Evolutionary conservation across 345 rosid genomes (phyloP).

Genomic region (Jatropha curcas): DNA sequence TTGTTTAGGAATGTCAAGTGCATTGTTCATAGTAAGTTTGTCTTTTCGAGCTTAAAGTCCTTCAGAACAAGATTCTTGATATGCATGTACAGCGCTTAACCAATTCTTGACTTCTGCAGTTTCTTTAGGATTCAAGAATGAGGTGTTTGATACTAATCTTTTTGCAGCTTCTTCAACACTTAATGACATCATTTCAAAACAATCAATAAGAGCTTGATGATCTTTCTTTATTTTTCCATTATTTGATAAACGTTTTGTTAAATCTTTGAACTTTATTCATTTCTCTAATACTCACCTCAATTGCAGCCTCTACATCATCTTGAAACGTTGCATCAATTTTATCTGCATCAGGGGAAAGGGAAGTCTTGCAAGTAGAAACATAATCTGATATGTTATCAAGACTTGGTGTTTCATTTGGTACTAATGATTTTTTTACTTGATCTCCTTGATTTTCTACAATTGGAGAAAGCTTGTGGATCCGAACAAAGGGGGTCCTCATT

Average conservation of each 20-base stretch:
- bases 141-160: background rate
- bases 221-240: background rate
- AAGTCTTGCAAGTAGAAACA: background rate
- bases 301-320: background rate
- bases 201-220: slow-evolving; percentile 7
- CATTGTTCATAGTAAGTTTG: background rate
- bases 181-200: background rate
- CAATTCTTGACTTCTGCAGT: background rate
- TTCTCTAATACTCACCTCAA: background rate
- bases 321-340: background rate
- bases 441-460: background rate
- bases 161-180: background rate
- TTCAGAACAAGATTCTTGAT: slow-evolving; percentile 4
- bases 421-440: background rate
- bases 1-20: background rate
- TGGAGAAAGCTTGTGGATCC: too few species aligned
- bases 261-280: background rate
- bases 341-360: background rate
- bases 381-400: slow-evolving; percentile 1
- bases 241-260: background rate
- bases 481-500: too few species aligned
- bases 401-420: background rate
- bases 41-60: background rate
- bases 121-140: background rate
- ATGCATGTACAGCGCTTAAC: slow-evolving; percentile 3